Evolutionary conservation across 371 early-diverging fungal species (phyloP).

Genomic region (Apophysomyces variabilis): DNA sequence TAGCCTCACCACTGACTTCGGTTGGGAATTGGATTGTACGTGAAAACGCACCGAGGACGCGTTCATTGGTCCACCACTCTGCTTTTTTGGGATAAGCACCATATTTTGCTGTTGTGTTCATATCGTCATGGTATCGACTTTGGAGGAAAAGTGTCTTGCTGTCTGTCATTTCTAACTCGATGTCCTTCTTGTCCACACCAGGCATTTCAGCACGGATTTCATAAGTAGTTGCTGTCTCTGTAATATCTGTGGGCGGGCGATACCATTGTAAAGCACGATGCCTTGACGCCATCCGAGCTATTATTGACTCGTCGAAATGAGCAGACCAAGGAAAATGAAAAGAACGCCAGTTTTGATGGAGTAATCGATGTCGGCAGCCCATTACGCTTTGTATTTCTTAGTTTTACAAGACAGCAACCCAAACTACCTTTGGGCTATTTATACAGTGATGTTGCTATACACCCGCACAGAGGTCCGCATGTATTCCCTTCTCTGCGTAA

Average conservation of each 20-base stretch:
- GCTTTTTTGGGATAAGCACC: background rate
- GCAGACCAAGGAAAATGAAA: slow-evolving; percentile 34
- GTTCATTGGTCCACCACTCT: slow-evolving; percentile 26
- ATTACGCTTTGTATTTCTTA: slow-evolving; percentile 8
- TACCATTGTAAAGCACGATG: background rate
- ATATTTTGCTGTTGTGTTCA: background rate
- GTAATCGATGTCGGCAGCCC: slow-evolving; percentile 32
- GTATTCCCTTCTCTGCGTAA: background rate
- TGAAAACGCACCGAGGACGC: slow-evolving; percentile 24
- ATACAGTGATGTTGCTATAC: background rate
- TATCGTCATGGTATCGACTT: slow-evolving; percentile 10
- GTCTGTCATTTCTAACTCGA: slow-evolving; percentile 29
- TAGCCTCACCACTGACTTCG: slow-evolving; percentile 18
- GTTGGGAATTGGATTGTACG: slow-evolving; percentile 29
- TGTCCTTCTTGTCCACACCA: slow-evolving; percentile 30
- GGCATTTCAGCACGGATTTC: slow-evolving; percentile 31
- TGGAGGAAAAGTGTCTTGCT: slow-evolving; percentile 24
- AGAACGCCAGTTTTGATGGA: slow-evolving; percentile 38
- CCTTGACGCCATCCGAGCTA: background rate
- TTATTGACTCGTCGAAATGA: slow-evolving; percentile 38
- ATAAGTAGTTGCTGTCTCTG: slow-evolving; percentile 28
- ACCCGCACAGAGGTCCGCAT: background rate
- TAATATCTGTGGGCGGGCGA: slow-evolving; percentile 24
- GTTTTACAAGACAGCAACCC: background rate
- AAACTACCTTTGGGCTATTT: too few relatives aligned